Conservation (phyloP, 306 rosid species). For the Mimosa bimucronata region DNA sequence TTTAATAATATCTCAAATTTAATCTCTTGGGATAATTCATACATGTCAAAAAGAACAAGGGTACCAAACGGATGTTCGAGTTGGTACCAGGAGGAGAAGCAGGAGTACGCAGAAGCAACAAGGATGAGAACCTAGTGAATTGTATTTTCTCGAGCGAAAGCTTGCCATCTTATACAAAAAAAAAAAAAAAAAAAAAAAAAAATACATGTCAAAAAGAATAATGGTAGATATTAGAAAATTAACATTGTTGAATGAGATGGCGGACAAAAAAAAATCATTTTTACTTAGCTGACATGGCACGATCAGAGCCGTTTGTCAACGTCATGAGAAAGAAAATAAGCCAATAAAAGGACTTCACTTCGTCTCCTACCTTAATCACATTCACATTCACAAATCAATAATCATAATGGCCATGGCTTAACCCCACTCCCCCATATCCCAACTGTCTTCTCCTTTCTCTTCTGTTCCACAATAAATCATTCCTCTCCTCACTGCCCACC, state of each 20-base stretch:
- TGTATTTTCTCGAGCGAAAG: too few relatives aligned
- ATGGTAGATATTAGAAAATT: constrained; percentile 14
- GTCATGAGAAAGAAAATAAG: constrained; percentile 23
- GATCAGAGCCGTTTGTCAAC: constrained; percentile 41
- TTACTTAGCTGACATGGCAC: constrained; percentile 33
- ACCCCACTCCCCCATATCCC: constrained; percentile 7
- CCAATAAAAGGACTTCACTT: neutral
- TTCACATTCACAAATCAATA: too few relatives aligned
- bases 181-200: too few relatives aligned
- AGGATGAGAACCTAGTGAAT: too few relatives aligned
- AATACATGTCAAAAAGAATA: too few relatives aligned
- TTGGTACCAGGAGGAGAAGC: too few relatives aligned
- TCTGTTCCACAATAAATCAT: neutral
- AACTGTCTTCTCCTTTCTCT: constrained; percentile 1
- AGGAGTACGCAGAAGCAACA: too few relatives aligned
- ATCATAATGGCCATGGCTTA: neutral
- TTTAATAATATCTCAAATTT: too few relatives aligned
- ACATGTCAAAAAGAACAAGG: too few relatives aligned
- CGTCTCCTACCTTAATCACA: neutral
- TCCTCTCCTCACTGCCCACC: constrained; percentile 12
- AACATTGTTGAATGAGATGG: neutral
- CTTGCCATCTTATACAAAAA: too few relatives aligned
- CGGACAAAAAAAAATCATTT: neutral
- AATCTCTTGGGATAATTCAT: too few relatives aligned
- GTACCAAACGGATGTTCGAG: too few relatives aligned